phyloP scores from a whole-genome alignment of 257 asterid genomes.

The Striga asiatica region DNA sequence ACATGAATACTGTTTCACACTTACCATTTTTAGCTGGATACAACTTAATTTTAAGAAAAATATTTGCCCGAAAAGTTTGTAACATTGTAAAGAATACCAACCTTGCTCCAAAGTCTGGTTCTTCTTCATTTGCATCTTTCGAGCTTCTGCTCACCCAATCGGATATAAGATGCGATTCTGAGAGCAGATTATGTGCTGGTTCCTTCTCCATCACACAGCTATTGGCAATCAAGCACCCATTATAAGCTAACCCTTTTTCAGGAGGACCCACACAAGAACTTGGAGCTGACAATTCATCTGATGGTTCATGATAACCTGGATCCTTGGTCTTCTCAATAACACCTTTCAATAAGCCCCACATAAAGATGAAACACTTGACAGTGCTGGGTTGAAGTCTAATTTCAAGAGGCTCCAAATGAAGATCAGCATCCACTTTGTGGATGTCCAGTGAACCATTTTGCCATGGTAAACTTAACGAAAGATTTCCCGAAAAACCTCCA shows the following conservation, averaged over 20 bases:
- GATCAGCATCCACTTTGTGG: constrained; percentile 78
- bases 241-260: constrained; percentile 20
- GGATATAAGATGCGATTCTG: constrained; percentile 83
- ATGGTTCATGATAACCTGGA: constrained; percentile 22
- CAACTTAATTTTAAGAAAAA: constrained; percentile 1
- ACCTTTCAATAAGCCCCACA: constrained; percentile 56
- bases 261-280: constrained; percentile 30
- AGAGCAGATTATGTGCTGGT: constrained; percentile 37
- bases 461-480: constrained; percentile 85
- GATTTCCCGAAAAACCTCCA: constrained; percentile 79
- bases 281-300: constrained; percentile 28
- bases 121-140: constrained; percentile 36
- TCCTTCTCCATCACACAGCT: constrained; percentile 37
- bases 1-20: too few relatives aligned
- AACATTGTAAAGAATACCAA: constrained; percentile 25
- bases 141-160: constrained; percentile 73
- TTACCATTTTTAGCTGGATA: not conserved
- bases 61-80: not conserved
- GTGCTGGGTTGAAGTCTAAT: constrained; percentile 66
- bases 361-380: constrained; percentile 42
- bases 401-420: constrained; percentile 64
- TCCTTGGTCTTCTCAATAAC: constrained; percentile 28
- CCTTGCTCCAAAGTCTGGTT: constrained; percentile 95
- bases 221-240: constrained; percentile 28
- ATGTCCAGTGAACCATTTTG: constrained; percentile 82